Conservation (phyloP, 768 basidiomycete species). For the Lentinula sp. region DNA sequence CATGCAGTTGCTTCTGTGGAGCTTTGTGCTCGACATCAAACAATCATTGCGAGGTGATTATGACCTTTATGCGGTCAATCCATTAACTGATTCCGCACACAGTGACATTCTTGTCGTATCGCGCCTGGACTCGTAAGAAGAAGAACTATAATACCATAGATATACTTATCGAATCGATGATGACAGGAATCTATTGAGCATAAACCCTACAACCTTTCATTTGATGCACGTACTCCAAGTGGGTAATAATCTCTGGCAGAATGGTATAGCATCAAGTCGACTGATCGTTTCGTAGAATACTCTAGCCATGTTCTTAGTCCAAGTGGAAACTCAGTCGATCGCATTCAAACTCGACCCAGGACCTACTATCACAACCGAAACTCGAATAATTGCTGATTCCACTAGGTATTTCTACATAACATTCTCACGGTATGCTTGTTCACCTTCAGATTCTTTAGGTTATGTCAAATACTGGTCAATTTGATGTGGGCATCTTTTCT, state of each 20-base stretch:
- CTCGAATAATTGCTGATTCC: not conserved
- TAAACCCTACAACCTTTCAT: not conserved
- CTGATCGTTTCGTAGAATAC: not conserved
- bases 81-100: not conserved
- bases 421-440: too few relatives aligned
- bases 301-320: constrained; percentile 4
- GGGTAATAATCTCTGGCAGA: not conserved
- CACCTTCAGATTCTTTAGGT: not conserved
- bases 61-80: too few relatives aligned
- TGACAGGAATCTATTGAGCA: constrained; percentile 4
- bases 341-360: not conserved
- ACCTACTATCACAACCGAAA: not conserved
- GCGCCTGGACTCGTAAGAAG: not conserved
- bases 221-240: constrained; percentile 1
- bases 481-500: constrained; percentile 2
- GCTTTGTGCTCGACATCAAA: constrained; percentile 6
- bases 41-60: constrained; percentile 2
- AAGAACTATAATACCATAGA: not conserved
- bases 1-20: constrained; percentile 2
- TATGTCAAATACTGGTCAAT: constrained; percentile 7
- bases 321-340: not conserved
- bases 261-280: not conserved
- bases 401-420: not conserved
- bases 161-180: not conserved
- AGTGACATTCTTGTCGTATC: constrained; percentile 7